Conservation (phyloP, 2,329 filamentous ascomycete species). For the Aspergillus neotritici region DNA sequence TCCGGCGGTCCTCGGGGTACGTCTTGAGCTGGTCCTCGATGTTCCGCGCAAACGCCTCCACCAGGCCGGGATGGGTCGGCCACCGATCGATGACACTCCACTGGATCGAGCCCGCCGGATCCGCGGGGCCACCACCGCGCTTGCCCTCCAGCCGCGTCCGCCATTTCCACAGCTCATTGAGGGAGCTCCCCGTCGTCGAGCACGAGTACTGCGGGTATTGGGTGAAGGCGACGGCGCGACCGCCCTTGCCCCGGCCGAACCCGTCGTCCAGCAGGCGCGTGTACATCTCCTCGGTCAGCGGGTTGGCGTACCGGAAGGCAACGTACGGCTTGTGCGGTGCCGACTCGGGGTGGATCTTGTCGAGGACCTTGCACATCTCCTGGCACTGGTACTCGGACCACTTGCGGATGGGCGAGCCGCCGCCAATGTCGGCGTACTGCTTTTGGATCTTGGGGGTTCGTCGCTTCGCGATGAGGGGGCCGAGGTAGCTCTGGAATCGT, state of each 20-base stretch:
- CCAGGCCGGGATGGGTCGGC: slow-evolving; percentile 83
- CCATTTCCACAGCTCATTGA: slow-evolving; percentile 99
- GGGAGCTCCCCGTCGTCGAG: slow-evolving; percentile 89
- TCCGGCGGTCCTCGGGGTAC: slow-evolving; percentile 75
- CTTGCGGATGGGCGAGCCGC: slow-evolving; percentile 94
- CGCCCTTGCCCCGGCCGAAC: slow-evolving; percentile 83
- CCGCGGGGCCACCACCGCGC: slow-evolving; percentile 47
- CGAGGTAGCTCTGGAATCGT: slow-evolving; percentile 81
- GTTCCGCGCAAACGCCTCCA: slow-evolving; percentile 87
- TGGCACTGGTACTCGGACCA: slow-evolving; percentile 93
- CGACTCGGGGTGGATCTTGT: slow-evolving; percentile 83
- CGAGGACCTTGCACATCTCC: slow-evolving; percentile 97
- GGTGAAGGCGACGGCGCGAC: slow-evolving; percentile 90
- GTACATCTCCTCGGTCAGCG: slow-evolving; percentile 93
- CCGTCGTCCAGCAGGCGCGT: slow-evolving; percentile 75
- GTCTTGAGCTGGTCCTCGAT: slow-evolving; percentile 79
- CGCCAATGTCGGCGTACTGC: slow-evolving; percentile 91
- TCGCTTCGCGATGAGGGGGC: slow-evolving; percentile 76
- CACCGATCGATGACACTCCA: slow-evolving; percentile 99
- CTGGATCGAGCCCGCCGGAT: slow-evolving; percentile 65
- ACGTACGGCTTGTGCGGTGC: slow-evolving; percentile 97
- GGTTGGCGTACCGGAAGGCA: slow-evolving; percentile 90
- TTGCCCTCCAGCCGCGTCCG: slow-evolving; percentile 77
- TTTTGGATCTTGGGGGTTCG: slow-evolving; percentile 94
- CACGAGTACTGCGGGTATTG: slow-evolving; percentile 99